A percentile compares a stretch with the other conserved stretches of the same genome.
These are phyloP conservation scores for Rhododendron ovatum DNA, from an alignment of 148 eudicot species.

Conservation along the genomic window DNA sequence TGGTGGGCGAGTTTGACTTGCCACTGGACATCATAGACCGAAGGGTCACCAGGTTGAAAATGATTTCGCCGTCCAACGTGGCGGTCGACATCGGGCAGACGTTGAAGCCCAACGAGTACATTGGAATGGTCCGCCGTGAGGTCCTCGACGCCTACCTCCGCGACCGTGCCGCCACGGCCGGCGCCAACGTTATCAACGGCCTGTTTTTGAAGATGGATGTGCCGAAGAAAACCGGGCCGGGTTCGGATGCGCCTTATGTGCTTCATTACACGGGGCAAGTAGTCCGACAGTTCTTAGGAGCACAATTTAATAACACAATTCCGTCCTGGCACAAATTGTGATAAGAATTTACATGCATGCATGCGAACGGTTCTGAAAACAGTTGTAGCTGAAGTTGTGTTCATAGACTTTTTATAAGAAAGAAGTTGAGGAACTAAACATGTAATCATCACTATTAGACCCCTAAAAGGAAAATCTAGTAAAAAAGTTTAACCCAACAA, in stretches of 20 bases:
- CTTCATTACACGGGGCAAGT: slow-evolving; percentile 53
- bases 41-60: slow-evolving; percentile 86
- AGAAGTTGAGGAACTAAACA: too few relatives aligned
- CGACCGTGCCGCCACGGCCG: slow-evolving; percentile 68
- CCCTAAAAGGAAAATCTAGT: background rate
- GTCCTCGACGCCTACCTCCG: slow-evolving; percentile 76
- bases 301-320: too few relatives aligned
- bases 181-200: slow-evolving; percentile 77
- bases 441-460: background rate
- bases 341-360: too few relatives aligned
- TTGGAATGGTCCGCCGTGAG: slow-evolving; percentile 96
- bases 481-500: background rate
- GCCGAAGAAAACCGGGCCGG: slow-evolving; percentile 21
- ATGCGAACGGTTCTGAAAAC: too few relatives aligned
- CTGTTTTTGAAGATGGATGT: slow-evolving; percentile 79
- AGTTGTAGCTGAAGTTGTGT: too few relatives aligned
- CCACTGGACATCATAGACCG: slow-evolving; percentile 95
- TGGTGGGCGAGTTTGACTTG: slow-evolving; percentile 90
- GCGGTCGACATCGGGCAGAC: slow-evolving; percentile 90
- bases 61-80: slow-evolving; percentile 97
- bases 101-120: slow-evolving; percentile 87
- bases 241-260: slow-evolving; percentile 42
- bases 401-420: too few relatives aligned
- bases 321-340: too few relatives aligned
- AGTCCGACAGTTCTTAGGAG: background rate